These are phyloP conservation scores for Diaporthe sp. DNA, from an alignment of 2,329 filamentous ascomycete species.

Conservation along the genomic window DNA sequence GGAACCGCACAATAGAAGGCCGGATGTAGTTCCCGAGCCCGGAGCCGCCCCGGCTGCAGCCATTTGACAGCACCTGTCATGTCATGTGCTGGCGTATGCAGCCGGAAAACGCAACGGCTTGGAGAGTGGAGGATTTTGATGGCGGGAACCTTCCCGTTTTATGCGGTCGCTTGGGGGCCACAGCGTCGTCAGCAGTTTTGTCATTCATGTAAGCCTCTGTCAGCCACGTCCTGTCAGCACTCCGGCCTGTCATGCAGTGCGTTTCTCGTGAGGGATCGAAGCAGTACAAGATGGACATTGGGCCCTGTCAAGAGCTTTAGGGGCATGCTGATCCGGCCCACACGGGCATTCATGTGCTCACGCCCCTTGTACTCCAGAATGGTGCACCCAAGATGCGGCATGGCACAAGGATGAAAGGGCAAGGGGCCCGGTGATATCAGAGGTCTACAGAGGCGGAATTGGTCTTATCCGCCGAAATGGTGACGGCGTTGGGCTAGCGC, in stretches of 20 bases:
- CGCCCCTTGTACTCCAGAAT: neutral
- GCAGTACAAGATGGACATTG: neutral
- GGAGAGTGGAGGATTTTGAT: neutral
- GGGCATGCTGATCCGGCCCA: neutral
- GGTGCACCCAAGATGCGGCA: neutral
- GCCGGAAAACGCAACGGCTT: neutral
- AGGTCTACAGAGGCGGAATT: slow-evolving; percentile 9
- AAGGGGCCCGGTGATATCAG: neutral
- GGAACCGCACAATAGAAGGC: neutral
- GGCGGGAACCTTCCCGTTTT: neutral
- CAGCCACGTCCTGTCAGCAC: slow-evolving; percentile 19
- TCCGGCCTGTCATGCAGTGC: neutral
- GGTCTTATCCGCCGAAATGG: neutral
- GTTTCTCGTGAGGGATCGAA: neutral
- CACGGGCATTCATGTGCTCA: neutral
- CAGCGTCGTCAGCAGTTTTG: neutral
- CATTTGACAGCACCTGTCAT: neutral
- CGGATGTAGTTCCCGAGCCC: neutral
- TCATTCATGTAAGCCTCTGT: slow-evolving; percentile 5
- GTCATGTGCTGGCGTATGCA: neutral
- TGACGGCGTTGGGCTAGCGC: slow-evolving; percentile 21
- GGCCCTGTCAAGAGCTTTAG: neutral
- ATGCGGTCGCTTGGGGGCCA: neutral
- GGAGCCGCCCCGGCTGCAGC: neutral
- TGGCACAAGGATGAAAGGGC: neutral